These are phyloP conservation scores for Trichoderma orchidacearum DNA, from an alignment of 495 filamentous ascomycete species.

Conservation along the genomic window DNA sequence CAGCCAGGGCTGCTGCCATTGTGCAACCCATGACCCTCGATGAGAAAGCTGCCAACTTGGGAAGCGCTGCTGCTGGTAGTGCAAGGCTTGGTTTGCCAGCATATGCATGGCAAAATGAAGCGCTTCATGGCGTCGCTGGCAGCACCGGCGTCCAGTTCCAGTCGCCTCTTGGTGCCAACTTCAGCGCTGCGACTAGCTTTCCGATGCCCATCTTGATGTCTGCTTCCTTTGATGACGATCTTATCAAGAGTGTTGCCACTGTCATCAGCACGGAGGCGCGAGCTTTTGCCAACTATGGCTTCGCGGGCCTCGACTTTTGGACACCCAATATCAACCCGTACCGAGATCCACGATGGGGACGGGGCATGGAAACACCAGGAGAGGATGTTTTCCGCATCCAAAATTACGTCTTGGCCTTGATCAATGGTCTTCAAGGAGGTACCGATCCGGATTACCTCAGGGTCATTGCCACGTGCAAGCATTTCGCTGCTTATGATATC, in stretches of 20 bases:
- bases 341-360: constrained; percentile 32
- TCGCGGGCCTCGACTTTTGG: constrained; percentile 47
- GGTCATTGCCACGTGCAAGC: constrained; percentile 49
- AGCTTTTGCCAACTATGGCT: constrained; percentile 49
- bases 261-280: constrained; percentile 49
- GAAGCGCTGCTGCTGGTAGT: not conserved
- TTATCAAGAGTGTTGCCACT: constrained; percentile 25
- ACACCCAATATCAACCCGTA: constrained; percentile 61
- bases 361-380: constrained; percentile 22
- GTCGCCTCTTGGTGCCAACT: constrained; percentile 12
- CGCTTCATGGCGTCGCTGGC: constrained; percentile 29
- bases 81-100: constrained; percentile 19
- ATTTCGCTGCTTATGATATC: constrained; percentile 53
- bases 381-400: constrained; percentile 45
- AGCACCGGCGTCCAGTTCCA: constrained; percentile 13
- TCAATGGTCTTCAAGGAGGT: constrained; percentile 44
- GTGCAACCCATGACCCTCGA: constrained; percentile 25
- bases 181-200: constrained; percentile 34
- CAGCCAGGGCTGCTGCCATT: constrained; percentile 28
- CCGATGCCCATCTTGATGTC: constrained; percentile 28
- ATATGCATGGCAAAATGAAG: constrained; percentile 42
- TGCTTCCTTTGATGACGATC: constrained; percentile 34
- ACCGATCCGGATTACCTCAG: constrained; percentile 17
- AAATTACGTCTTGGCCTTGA: constrained; percentile 43
- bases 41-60: constrained; percentile 27